phyloP scores from a whole-genome alignment of 441 rosid species.

The Gossypium trilobum region DNA sequence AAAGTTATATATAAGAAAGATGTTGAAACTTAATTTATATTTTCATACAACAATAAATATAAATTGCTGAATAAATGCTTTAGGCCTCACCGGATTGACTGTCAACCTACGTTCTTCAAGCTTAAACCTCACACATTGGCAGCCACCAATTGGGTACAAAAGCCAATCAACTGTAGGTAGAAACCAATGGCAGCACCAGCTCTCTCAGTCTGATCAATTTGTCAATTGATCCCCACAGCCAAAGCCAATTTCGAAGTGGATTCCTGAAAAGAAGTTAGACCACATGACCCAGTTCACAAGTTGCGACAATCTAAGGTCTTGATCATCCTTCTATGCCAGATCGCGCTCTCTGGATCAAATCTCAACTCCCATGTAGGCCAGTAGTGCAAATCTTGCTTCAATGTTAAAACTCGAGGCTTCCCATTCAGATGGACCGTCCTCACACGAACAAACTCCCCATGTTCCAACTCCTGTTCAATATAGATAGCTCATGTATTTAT shows the following conservation, averaged over 20 bases:
- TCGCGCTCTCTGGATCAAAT: conserved; percentile 65
- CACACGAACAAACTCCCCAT: conserved; percentile 79
- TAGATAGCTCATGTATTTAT: not conserved
- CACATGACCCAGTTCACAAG: not conserved
- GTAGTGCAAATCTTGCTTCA: conserved; percentile 93
- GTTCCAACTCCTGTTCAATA: conserved; percentile 58
- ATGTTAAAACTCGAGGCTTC: conserved; percentile 79
- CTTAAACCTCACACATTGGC: not conserved
- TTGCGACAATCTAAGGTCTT: conserved; percentile 37
- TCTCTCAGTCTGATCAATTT: not conserved
- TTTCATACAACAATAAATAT: not conserved
- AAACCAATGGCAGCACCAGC: not conserved
- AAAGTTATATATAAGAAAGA: not conserved
- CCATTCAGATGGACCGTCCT: conserved; percentile 78
- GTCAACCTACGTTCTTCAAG: not conserved
- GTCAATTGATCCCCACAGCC: not conserved
- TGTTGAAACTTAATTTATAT: not conserved
- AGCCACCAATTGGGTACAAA: not conserved
- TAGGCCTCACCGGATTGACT: not conserved
- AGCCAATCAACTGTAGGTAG: not conserved
- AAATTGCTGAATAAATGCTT: not conserved
- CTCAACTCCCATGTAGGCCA: conserved; percentile 97
- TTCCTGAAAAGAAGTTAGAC: not conserved
- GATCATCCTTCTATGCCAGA: conserved; percentile 61
- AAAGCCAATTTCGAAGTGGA: not conserved